Evolutionary conservation across 768 basidiomycete species (phyloP), one percentile per base, ranked within the genome.

Genomic region (Suillus brevipes): DNA sequence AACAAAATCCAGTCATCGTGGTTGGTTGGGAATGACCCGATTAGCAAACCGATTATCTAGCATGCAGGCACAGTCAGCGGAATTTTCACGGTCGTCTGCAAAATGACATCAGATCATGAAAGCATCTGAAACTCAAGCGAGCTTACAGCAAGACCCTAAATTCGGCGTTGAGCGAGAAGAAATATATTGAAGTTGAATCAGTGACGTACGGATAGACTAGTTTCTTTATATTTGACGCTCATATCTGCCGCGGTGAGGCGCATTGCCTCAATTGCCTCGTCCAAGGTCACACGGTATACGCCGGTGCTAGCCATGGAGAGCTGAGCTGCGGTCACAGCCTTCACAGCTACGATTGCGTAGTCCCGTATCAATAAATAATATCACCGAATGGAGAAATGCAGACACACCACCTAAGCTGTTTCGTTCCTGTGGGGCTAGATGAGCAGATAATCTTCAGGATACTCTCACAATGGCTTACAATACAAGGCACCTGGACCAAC

Each of bases 241-340:
- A 97, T 97, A 75, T 95, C 93, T n/a, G 85, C 82, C 34, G 96
- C 95, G 7, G 95, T 97, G 57, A 97, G 74, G 28, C 93, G 83
- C 94, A 97, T 97, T 5, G 95, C 95, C 75, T 94, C 93, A 63
- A 98, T 97, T 2, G 95, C 96, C 75, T 97, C 94, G 73, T 98
- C 96, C 23, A 98, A 82, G 0, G 89, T 90, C 42, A 96, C 94
- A 40, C 89, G 87, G 71, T 94, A 94, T 16, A 92, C 83, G 0
- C 93, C 95, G 71, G 93, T 86, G 66, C 92, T 93, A 10, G 95
- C 94, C 85, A 97, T 90, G 9, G 96, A 94, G 6, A 98, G 83
- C 73, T 98, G 97, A 23, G 95, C 95, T 13, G 96, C 95, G 23
- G 94, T 95, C 53, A 96, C 84, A 4, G 94, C 94, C 76, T 97